These are phyloP conservation scores for Yamadazyma trypodendri DNA, from an alignment of 1,139 yeast genomes.

Conservation along the genomic window DNA sequence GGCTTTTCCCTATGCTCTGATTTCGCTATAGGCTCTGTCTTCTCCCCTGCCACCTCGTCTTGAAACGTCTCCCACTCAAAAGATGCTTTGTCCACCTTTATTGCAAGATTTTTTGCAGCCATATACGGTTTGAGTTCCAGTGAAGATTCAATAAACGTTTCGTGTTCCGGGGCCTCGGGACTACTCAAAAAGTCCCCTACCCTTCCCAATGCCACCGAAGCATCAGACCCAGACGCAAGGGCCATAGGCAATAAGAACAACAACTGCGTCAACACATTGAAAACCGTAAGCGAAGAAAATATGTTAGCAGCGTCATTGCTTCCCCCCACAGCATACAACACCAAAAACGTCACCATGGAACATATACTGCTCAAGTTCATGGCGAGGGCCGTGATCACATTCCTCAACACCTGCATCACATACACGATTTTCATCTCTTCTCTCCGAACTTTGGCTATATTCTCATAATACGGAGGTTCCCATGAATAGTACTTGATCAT, in stretches of 20 bases:
- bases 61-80: constrained; percentile 45
- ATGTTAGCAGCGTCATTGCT: constrained; percentile 61
- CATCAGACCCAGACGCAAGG: constrained; percentile 67
- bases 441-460: constrained; percentile 44
- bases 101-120: constrained; percentile 24
- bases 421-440: constrained; percentile 52
- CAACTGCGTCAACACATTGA: constrained; percentile 55
- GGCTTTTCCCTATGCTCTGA: too few relatives aligned
- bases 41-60: constrained; percentile 6
- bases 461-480: constrained; percentile 60
- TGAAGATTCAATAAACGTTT: constrained; percentile 10
- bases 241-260: constrained; percentile 72
- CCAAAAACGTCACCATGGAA: constrained; percentile 72
- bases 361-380: constrained; percentile 64
- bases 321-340: constrained; percentile 52
- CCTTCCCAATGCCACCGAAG: constrained; percentile 61
- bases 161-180: constrained; percentile 29
- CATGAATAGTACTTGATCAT: constrained; percentile 53
- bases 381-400: constrained; percentile 57
- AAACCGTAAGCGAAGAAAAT: constrained; percentile 78
- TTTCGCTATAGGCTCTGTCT: not conserved
- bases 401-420: constrained; percentile 55
- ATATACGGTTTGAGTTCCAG: constrained; percentile 11
- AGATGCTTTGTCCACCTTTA: constrained; percentile 24
- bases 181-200: constrained; percentile 51